Evolutionary conservation across 306 rosid genomes (phyloP), one percentile per base, ranked within the genome.

Genomic region (Trifolium dubium): DNA sequence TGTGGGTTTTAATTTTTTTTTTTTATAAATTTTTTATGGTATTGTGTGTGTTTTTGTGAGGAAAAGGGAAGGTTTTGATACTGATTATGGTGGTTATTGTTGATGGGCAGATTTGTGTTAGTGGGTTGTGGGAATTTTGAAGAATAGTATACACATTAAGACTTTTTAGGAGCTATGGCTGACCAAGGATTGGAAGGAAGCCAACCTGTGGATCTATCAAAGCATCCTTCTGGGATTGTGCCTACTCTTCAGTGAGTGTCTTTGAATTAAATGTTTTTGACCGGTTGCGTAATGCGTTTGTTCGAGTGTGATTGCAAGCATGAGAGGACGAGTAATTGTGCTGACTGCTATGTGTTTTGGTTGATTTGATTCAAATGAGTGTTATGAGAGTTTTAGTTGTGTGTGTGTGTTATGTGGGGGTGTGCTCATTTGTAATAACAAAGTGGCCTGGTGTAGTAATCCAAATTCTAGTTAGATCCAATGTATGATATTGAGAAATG

Each of bases 211-310:
- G 98, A 89, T 89, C 85, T 74, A 44, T 77, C 68, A 75, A 86
- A 90, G 84, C 98, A 93, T 62, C 98, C 98, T 85, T 93, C 98
- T 61, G 98, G 98, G 67, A 93, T 93, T 54, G 90, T 93, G 55
- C 97, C 98, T 58, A 93, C 96, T 66, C 93, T 93, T 11, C 97
- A 89, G 98, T 93, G 90, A 87, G 98, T 90, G 60, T 41, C 30
- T 68, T 44, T 74, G 32, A 54, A 10, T 40, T 62, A 5, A 40
- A 61, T 71, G 75, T 51, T 67, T 61, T 55, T 71, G 10, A 8
- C 23, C 3, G 35, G 46, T 67, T 7, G 11, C 13, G 15, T 28
- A 15, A 23, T 1, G 0, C 23, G 23, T 1, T 1, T 23, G 23
- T 23, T 81, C 15, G 60, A 53, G 55, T 56, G 66, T 74, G 51